Evolutionary conservation across 192 early-diverging fungal species (phyloP).

Genomic region (Backusella tarrabulga): DNA sequence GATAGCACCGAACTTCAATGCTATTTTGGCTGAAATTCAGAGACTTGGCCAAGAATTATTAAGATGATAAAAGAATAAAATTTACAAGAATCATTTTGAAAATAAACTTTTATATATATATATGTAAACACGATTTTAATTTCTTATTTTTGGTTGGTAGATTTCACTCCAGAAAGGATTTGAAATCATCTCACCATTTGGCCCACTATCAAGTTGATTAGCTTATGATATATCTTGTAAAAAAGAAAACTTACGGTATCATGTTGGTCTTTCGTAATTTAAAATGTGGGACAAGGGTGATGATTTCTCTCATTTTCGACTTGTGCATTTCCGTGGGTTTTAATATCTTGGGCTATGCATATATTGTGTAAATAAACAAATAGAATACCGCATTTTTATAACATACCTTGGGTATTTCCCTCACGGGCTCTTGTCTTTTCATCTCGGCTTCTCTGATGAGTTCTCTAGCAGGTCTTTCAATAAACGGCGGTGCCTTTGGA

Average conservation of each 20-base stretch:
- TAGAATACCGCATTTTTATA: not conserved
- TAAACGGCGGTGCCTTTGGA: constrained; percentile 1
- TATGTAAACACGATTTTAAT: not conserved
- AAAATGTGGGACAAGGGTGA: not conserved
- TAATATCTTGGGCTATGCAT: not conserved
- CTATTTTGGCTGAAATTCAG: constrained; percentile 66
- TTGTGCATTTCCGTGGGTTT: not conserved
- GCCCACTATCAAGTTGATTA: not conserved
- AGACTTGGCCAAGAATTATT: constrained; percentile 37
- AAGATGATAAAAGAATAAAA: not conserved
- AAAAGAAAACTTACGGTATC: not conserved
- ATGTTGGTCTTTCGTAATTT: not conserved
- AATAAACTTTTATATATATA: not conserved
- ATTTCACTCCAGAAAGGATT: constrained; percentile 2
- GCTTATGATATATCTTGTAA: not conserved
- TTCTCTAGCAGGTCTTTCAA: not conserved
- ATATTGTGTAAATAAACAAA: not conserved
- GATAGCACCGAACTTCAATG: constrained; percentile 59
- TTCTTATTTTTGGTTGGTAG: constrained; percentile 5
- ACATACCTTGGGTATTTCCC: not conserved
- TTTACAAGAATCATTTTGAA: too few species aligned
- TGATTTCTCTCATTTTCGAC: not conserved
- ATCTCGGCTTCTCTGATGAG: not conserved
- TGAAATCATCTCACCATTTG: not conserved
- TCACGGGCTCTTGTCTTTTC: not conserved